Evolutionary conservation across 1,139 yeast genomes (phyloP).

Genomic region (Hansenula anomala): DNA sequence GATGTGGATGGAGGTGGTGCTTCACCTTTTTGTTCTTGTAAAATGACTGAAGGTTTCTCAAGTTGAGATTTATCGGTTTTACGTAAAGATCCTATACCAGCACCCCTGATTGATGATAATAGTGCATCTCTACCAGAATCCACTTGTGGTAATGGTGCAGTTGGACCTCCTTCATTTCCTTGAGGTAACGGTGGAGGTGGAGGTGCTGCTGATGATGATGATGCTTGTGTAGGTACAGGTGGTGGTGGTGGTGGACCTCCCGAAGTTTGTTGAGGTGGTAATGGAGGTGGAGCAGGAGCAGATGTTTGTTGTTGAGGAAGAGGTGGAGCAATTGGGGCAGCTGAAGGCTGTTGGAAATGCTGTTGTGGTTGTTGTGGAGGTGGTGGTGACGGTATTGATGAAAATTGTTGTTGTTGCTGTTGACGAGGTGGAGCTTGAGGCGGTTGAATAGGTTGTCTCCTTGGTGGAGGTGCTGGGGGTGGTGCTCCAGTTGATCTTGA

Average conservation of each 20-base stretch:
- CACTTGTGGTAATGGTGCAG: slow-evolving; percentile 25
- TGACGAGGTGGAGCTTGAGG: slow-evolving; percentile 23
- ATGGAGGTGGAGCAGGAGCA: slow-evolving; percentile 28
- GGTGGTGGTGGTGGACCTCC: slow-evolving; percentile 31
- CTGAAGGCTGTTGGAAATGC: slow-evolving; percentile 10
- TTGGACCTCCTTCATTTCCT: slow-evolving; percentile 23
- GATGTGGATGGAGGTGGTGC: slow-evolving; percentile 13
- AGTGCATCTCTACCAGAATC: slow-evolving; percentile 75
- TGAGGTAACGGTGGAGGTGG: slow-evolving; percentile 35
- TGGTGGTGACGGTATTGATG: slow-evolving; percentile 22
- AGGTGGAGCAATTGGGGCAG: slow-evolving; percentile 14
- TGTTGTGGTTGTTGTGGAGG: slow-evolving; percentile 19
- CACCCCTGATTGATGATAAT: slow-evolving; percentile 78
- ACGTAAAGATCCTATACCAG: slow-evolving; percentile 62
- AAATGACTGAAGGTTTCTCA: slow-evolving; percentile 68
- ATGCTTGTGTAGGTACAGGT: slow-evolving; percentile 27
- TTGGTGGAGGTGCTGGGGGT: slow-evolving; percentile 27
- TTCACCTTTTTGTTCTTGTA: slow-evolving; percentile 71
- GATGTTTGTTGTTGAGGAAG: neutral
- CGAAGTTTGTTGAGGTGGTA: slow-evolving; percentile 21
- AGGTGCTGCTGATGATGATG: slow-evolving; percentile 19
- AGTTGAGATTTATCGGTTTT: slow-evolving; percentile 81
- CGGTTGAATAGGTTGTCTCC: slow-evolving; percentile 21
- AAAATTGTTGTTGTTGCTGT: slow-evolving; percentile 9
- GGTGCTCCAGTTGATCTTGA: slow-evolving; percentile 30